Evolutionary conservation across 441 rosid species (phyloP).

Genomic region (Pelargonium exstipulatum): DNA sequence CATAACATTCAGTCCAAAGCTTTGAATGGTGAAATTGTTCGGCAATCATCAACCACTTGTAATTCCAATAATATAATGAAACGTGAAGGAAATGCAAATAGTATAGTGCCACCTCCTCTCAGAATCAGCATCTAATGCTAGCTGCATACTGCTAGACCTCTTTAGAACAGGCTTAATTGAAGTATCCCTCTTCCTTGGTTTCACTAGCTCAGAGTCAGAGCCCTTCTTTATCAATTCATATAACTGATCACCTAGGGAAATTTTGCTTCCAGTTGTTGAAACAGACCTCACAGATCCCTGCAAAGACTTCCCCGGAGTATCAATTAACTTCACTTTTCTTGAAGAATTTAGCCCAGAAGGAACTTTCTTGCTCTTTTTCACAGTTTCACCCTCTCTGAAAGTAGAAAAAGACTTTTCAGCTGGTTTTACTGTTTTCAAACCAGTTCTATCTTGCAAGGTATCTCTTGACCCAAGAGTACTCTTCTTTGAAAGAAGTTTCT

Average conservation of each 20-base stretch:
- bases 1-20: too few species aligned
- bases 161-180: conserved; percentile 22
- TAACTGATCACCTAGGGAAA: conserved; percentile 20
- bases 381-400: conserved; percentile 29
- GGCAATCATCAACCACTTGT: neutral
- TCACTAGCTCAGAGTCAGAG: conserved; percentile 31
- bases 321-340: conserved; percentile 37
- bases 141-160: conserved; percentile 34
- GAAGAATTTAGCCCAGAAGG: conserved; percentile 29
- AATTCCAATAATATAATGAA: neutral
- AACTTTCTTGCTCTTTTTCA: conserved; percentile 31
- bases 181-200: conserved; percentile 28
- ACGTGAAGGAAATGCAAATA: conserved; percentile 14
- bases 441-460: conserved; percentile 26
- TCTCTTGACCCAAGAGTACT: conserved; percentile 31
- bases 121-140: conserved; percentile 52
- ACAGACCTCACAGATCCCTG: conserved; percentile 25
- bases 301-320: conserved; percentile 30
- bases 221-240: conserved; percentile 22
- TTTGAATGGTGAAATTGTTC: neutral
- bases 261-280: conserved; percentile 4
- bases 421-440: conserved; percentile 26
- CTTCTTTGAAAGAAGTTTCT: conserved; percentile 30
- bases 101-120: conserved; percentile 48
- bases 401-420: conserved; percentile 25